phyloP scores from a whole-genome alignment of 2,329 filamentous ascomycete species.

The Cytospora piceicola region DNA sequence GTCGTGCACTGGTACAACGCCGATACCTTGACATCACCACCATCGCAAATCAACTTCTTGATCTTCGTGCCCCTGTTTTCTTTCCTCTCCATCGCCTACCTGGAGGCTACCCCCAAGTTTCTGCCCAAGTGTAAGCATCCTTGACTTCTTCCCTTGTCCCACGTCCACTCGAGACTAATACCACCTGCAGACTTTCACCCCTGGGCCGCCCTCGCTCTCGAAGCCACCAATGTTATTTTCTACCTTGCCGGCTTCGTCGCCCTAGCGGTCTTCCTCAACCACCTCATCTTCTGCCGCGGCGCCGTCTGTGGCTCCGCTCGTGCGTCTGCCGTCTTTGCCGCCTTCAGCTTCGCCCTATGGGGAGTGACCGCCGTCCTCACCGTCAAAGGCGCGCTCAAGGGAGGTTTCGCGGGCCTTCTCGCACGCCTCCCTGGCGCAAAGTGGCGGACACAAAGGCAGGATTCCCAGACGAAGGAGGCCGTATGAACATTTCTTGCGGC shows the following conservation, averaged over 20 bases:
- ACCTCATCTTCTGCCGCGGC: constrained; percentile 60
- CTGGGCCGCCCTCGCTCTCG: constrained; percentile 53
- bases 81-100: constrained; percentile 57
- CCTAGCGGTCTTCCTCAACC: constrained; percentile 59
- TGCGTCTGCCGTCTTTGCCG: constrained; percentile 58
- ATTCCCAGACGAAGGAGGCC: constrained; percentile 45
- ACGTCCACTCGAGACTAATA: neutral
- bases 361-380: constrained; percentile 50
- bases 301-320: constrained; percentile 59
- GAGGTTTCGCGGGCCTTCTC: constrained; percentile 37
- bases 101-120: constrained; percentile 55
- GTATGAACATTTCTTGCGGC: constrained; percentile 27
- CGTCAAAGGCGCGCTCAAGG: constrained; percentile 52
- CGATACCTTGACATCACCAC: constrained; percentile 58
- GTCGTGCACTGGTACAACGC: constrained; percentile 64
- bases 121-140: constrained; percentile 44
- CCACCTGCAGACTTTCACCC: constrained; percentile 49
- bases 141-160: neutral
- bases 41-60: constrained; percentile 61
- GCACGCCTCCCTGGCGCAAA: constrained; percentile 5
- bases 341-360: constrained; percentile 60
- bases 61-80: constrained; percentile 59
- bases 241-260: constrained; percentile 65
- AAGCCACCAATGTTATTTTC: constrained; percentile 57
- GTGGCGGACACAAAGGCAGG: constrained; percentile 40